Base-by-base conservation (phyloP, 1,139 yeast genomes). In the Candida pseudocylindracea region DNA sequence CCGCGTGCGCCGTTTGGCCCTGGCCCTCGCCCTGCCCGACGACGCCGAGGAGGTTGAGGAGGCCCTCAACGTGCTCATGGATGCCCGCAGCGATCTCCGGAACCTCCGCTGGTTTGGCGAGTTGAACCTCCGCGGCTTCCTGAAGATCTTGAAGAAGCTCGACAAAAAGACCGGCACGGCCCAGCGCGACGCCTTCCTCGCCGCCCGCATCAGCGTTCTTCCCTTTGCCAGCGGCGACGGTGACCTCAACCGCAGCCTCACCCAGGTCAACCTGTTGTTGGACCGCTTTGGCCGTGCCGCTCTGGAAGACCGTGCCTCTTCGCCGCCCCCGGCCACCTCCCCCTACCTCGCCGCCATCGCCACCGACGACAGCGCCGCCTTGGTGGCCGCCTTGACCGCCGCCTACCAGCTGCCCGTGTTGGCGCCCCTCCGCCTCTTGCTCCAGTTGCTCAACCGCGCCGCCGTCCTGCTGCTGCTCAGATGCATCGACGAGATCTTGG, bases 81-180 rank as follows among this genome's bases (percentile, higher is more conserved):
- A 83, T 47, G 57, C 83, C 36, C 63, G 93, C 33, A 62, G 75
- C n/a, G 68, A 72, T 38, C 68, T 78, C 39, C 63, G 94, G 36
- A 83, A 83, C 50, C 58, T 88, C 46, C 74, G 74, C 48, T 85
- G 96, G 94, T 88, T 70, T 49, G 92, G 93, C 12, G 96, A 85
- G 44, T 66, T 85, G 44, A 88, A 88, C 55, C 81, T 78, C 48
- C 72, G 88, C 38, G 98, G 94, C 0, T 78, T 83, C 45, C 65
- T 72, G 36, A 88, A 88, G 55, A 88, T 88, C 41, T 59, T 88
- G 47, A 88, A 88, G 55, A 83, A 83, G 45, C 62, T 83, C 42
- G 96, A 88, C 49, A 88, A 88, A 55, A 81, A 81, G 48, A 43
- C 56, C 36, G 79, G 85, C 10, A 67, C 73, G 20, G 57, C 62